These are phyloP conservation scores for Pythium scleroteichum DNA, from an alignment of 352 stramenopile species.

Conservation along the genomic window DNA sequence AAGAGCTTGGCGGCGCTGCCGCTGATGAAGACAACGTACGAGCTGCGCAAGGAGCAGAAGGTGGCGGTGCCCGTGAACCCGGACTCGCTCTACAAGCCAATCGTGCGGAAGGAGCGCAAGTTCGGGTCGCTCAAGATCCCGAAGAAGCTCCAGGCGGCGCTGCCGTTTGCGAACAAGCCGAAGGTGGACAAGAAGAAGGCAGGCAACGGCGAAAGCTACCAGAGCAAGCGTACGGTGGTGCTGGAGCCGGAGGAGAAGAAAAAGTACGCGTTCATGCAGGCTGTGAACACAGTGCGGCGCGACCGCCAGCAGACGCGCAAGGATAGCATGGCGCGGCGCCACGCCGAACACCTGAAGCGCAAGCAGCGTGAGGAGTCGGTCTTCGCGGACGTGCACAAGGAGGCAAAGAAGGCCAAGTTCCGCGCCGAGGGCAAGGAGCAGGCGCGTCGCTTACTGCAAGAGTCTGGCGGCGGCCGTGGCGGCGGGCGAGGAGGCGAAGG, in stretches of 20 bases:
- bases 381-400: constrained; percentile 81
- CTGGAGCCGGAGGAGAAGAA: constrained; percentile 96
- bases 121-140: constrained; percentile 96
- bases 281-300: constrained; percentile 96
- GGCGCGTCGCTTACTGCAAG: constrained; percentile 41
- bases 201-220: constrained; percentile 84
- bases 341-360: constrained; percentile 90
- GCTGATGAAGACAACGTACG: constrained; percentile 95
- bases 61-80: constrained; percentile 95
- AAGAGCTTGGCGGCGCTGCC: constrained; percentile 35
- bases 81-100: constrained; percentile 99
- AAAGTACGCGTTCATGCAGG: constrained; percentile 97
- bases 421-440: constrained; percentile 78
- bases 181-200: constrained; percentile 93
- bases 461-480: constrained; percentile 46
- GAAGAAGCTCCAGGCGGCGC: constrained; percentile 95
- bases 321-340: constrained; percentile 86
- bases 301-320: constrained; percentile 95
- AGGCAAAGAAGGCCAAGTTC: constrained; percentile 89
- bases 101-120: constrained; percentile 90
- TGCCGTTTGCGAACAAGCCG: constrained; percentile 98
- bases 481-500: constrained; percentile 9
- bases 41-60: constrained; percentile 94
- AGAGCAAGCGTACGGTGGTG: constrained; percentile 90
- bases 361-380: constrained; percentile 90